Evolutionary conservation across 129 eudicot genomes (phyloP), one percentile per base, ranked within the genome.

Genomic region (Smallanthus sonchifolius): DNA sequence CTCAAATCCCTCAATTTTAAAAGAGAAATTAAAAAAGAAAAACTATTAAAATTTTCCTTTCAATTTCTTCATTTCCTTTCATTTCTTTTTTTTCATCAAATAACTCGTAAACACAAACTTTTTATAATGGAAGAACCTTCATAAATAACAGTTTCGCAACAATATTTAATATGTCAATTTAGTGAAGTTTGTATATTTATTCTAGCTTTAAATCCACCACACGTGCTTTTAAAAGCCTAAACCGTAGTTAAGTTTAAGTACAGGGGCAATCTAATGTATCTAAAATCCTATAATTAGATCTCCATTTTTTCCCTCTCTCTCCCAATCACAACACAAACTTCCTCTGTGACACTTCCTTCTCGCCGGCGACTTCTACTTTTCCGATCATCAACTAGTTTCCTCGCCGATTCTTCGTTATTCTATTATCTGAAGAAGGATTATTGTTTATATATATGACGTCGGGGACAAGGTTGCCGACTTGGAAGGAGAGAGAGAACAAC

Each of bases 401-500:
- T 13, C 32, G 20, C 69, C 1, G 30, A 77, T 6, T 44, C 54
- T 44, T 14, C 30, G 15, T 48, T 49, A 13, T 49, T 28, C 16
- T 20, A n/a, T 30, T 16, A 28, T 13, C 36, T 16, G 61, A 44
- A 44, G 6, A 52, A 66, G 24, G 13, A 52, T 39, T 66, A 52
- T 6, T 34, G 60, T 67, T 54, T 15, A 51, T 2, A 75, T 76
- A 49, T 39, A 92, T 92, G 97, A 90, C 92, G 80, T 84, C 95
- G 67, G 96, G 96, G 19, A 75, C 96, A 48, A 60, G 98, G 83
- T 85, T 88, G 40, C 98, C 98, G 77, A 90, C 98, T 30, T 93
- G 98, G 98, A 93, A 86, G 80, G 98, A 93, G 76, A 79, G 98
- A 28, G 98, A 93, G 84, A 93, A 93, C 84, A 93, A 93, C 87